Evolutionary conservation across 768 basidiomycete species (phyloP).

Genomic region (Trametes elegans): DNA sequence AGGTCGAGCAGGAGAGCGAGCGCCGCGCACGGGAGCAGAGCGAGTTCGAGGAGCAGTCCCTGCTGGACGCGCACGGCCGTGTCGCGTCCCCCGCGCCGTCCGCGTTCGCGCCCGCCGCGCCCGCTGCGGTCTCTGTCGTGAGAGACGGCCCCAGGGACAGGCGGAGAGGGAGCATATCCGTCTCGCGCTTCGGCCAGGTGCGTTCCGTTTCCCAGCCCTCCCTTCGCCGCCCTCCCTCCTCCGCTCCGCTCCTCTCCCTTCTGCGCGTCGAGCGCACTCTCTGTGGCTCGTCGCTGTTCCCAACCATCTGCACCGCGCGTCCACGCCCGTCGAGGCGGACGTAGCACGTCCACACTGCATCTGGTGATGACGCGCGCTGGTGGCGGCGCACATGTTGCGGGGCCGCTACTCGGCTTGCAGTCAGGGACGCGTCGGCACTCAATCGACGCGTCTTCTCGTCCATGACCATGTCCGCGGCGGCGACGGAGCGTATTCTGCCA

Average conservation of each 20-base stretch:
- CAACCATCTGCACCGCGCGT: too few relatives aligned
- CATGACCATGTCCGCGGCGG: too few relatives aligned
- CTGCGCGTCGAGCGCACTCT: too few relatives aligned
- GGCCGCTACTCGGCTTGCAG: too few relatives aligned
- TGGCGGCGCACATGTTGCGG: too few relatives aligned
- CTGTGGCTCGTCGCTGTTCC: too few relatives aligned
- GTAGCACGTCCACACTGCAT: too few relatives aligned
- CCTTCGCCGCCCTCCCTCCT: not conserved
- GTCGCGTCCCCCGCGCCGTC: not conserved
- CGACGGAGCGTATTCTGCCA: too few relatives aligned
- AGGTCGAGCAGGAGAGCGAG: constrained; percentile 57
- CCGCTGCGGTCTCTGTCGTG: constrained; percentile 3
- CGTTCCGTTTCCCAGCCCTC: constrained; percentile 6
- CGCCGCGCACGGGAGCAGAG: constrained; percentile 37
- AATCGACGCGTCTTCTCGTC: too few relatives aligned
- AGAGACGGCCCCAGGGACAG: constrained; percentile 21
- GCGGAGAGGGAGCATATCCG: constrained; percentile 51
- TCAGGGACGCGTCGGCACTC: too few relatives aligned
- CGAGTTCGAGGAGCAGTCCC: constrained; percentile 9
- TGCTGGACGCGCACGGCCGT: not conserved
- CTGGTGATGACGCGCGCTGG: too few relatives aligned
- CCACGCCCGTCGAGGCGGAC: too few relatives aligned
- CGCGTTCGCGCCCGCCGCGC: constrained; percentile 5
- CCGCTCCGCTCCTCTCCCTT: not conserved
- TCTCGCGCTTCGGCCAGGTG: constrained; percentile 63